Base-by-base conservation (phyloP, 2,329 filamentous ascomycete species). In the Thielaviopsis populi region DNA sequence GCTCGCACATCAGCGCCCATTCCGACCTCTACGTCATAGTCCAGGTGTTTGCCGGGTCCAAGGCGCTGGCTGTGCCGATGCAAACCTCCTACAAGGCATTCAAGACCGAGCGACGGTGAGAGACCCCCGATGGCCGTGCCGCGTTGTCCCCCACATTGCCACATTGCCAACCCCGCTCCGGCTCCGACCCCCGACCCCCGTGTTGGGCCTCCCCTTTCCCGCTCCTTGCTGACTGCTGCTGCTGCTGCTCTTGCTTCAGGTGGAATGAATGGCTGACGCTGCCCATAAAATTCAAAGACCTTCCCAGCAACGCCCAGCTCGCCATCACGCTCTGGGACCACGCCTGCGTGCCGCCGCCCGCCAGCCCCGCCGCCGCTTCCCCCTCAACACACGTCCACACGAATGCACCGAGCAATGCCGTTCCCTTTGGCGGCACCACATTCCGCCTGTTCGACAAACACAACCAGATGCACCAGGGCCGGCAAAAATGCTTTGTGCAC, bases 221-320 rank as follows among this genome's bases (percentile, higher is more conserved):
- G 53, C 46, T 54, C 27, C 6, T 4, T 46, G n/a, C 40, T 63
- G 54, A 56, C 43, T 8, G 48, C 43, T 8, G 1, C 6, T 24
- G 22, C 11, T 65, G 66, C 27, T 69, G 7, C 22, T 22, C 11
- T 50, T 50, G 67, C 63, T 56, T 70, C 65, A 85, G 84, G 71
- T 96, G 94, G 94, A 96, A 95, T 72, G 92, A 97, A 76, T 99
- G 95, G 94, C 82, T 99, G 33, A 84, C 87, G 40, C 77, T 99
- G 46, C 92, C 94, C 0, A 84, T 97, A 67, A 82, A 85, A 3
- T 94, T 96, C 73, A 86, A 88, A 67, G 86, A 87, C 65, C 81
- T 95, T 1, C 91, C 94, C 0, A 77, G 86, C 53, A 89, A 90
- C 69, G 85, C 91, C 1, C 88, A 89, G 70, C 80, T 99, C 42